Base-by-base conservation (phyloP, 805 yeast species). In the Groenewaldozyma tartarivorans region DNA sequence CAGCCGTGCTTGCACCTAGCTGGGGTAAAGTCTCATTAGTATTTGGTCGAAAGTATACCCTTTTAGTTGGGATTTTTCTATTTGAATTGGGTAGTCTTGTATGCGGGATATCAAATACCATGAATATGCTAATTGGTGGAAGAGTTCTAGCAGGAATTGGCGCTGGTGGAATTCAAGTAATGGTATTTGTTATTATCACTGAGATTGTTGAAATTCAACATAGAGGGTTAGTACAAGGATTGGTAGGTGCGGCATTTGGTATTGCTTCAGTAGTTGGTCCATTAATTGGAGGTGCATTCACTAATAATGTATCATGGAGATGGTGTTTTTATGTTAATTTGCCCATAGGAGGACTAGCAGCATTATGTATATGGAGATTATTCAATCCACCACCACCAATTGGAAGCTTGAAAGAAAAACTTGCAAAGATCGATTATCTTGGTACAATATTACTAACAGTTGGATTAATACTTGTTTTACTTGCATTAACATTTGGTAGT, bases 121-220 rank as follows among this genome's bases (percentile, higher is more conserved):
- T 81, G 75, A 60, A 68, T 44, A 69, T 73, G 72, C 63, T 81
- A 33, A 79, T 81, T 44, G 81, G 75, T 2, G 88, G 87, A 1
- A 68, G 94, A 51, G 79, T 83, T 44, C 66, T 86, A 36, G 80
- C 94, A 24, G 96, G 96, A 18, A 70, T 82, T 43, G 95, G 95
- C 13, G 95, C 94, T 16, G 92, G 94, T 11, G 95, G 95, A 1
- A 72, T 85, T 52, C 79, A 78, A 36, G 72, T 87, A 0, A 64
- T 84, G 52, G 75, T 84, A n/a, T 77, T 92, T 4, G 79, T 86
- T 40, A 71, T 86, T 5, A 71, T 81, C 49, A 75, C 87, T 17
- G 95, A 86, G 59, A 66, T 84, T 37, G 79, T 85, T 24, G 76
- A 90, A 2, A 69, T 81, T 46, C 69, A 90, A 42, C 76, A 79